phyloP scores from a whole-genome alignment of 441 rosid species.

The Euphorbia schlechtendalii region DNA sequence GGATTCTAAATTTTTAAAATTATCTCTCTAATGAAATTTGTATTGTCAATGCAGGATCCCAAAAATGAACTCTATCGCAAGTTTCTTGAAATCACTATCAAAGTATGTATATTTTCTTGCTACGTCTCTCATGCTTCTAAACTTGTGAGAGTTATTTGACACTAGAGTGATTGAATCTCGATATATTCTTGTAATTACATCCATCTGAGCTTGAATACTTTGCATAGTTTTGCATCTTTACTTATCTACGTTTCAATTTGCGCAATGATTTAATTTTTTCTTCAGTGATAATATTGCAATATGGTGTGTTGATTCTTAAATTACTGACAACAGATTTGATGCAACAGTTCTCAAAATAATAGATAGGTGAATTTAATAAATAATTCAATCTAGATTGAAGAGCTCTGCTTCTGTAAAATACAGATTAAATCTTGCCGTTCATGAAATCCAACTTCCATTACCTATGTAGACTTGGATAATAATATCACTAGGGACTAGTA shows the following conservation, averaged over 20 bases:
- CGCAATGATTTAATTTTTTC: too few species aligned
- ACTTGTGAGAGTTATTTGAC: neutral
- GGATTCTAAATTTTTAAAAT: neutral
- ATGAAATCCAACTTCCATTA: neutral
- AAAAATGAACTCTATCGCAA: constrained; percentile 47
- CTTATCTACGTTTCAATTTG: neutral
- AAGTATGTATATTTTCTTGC: constrained; percentile 32
- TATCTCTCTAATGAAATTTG: neutral
- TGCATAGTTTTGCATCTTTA: neutral
- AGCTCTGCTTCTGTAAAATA: neutral
- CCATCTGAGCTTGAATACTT: neutral
- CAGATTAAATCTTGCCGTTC: neutral
- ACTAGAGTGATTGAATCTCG: too few species aligned
- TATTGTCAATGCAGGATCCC: constrained; percentile 45
- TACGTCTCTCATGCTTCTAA: neutral
- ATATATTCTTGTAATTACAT: neutral
- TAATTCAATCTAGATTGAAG: too few species aligned
- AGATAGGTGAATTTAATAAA: neutral
- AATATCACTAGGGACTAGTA: neutral
- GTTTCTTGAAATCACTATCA: constrained; percentile 52
- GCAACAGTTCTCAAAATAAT: neutral
- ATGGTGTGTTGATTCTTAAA: neutral
- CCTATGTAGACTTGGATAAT: neutral
- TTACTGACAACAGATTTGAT: neutral
- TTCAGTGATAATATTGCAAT: neutral